A percentile compares a stretch with the other conserved stretches of the same genome.
Evolutionary conservation across 441 rosid genomes (phyloP).

Genomic region (Brassica balearica): DNA sequence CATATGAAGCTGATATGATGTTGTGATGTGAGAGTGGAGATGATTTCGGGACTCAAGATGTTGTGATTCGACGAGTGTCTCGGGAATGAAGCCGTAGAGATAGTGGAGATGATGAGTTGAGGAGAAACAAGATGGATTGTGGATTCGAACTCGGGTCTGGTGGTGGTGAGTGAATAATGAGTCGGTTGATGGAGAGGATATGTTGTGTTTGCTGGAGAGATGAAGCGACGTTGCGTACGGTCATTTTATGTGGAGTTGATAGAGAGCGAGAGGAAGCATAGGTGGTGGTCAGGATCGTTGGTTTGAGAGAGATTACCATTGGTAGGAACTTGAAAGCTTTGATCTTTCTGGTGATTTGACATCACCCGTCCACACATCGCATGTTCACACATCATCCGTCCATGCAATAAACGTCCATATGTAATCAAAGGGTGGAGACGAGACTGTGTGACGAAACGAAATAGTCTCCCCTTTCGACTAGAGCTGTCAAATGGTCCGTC

Average conservation of each 20-base stretch:
- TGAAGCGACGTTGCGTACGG: slow-evolving; percentile 51
- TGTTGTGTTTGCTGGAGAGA: slow-evolving; percentile 58
- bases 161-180: slow-evolving; percentile 21
- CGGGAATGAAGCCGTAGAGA: slow-evolving; percentile 68
- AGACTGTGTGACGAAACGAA: no score
- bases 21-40: background rate
- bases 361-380: no score
- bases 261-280: slow-evolving; percentile 46
- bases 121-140: slow-evolving; percentile 21
- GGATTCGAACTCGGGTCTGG: slow-evolving; percentile 3
- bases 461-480: no score
- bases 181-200: slow-evolving; percentile 63
- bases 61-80: slow-evolving; percentile 50
- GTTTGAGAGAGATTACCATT: background rate
- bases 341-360: background rate
- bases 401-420: no score
- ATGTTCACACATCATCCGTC: no score
- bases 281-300: slow-evolving; percentile 23
- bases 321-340: background rate
- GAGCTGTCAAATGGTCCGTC: no score
- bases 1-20: background rate
- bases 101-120: slow-evolving; percentile 50
- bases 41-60: slow-evolving; percentile 31
- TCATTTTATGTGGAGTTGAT: slow-evolving; percentile 37
- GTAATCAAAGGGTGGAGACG: no score